Percentiles rank a stretch among this genome's conserved stretches.
Evolutionary conservation across 1,284 basidiomycete species (phyloP).

Genomic region (Sporisorium reilianum): DNA sequence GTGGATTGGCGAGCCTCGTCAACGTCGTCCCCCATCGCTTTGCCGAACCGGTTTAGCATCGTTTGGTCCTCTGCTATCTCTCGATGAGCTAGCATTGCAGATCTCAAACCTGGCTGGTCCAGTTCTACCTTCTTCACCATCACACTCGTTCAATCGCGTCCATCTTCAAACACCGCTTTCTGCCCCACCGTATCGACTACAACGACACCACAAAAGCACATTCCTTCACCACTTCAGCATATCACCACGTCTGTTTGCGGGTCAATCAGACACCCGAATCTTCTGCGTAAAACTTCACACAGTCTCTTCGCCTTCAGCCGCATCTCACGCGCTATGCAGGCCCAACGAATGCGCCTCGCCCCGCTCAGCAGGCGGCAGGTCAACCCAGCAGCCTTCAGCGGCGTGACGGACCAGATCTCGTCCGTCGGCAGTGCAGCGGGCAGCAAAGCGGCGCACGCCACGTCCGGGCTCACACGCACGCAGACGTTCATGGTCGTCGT

Average conservation of each 20-base stretch:
- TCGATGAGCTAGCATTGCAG: neutral
- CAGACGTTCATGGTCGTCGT: conserved; percentile 28
- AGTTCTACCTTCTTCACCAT: conserved; percentile 4
- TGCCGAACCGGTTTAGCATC: conserved; percentile 2
- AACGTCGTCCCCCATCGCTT: neutral
- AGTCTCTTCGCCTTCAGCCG: neutral
- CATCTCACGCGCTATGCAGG: no score
- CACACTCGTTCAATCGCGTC: neutral
- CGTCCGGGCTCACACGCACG: conserved; percentile 22
- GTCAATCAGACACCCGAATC: conserved; percentile 10
- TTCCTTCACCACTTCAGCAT: neutral
- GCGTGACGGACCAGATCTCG: conserved; percentile 48
- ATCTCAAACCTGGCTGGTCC: conserved; percentile 11
- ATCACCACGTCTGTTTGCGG: conserved; percentile 16
- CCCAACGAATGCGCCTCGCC: conserved; percentile 13
- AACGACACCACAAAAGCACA: neutral
- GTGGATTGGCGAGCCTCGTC: conserved; percentile 6
- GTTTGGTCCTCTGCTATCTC: neutral
- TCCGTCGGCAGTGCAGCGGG: conserved; percentile 21
- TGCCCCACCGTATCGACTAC: neutral
- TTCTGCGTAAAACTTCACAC: no score
- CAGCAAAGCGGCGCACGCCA: conserved; percentile 24
- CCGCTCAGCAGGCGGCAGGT: conserved; percentile 22
- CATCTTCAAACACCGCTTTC: neutral
- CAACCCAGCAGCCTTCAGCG: conserved; percentile 44